Conservation (phyloP, 1,284 basidiomycete species). For the Ustilago esculenta region DNA sequence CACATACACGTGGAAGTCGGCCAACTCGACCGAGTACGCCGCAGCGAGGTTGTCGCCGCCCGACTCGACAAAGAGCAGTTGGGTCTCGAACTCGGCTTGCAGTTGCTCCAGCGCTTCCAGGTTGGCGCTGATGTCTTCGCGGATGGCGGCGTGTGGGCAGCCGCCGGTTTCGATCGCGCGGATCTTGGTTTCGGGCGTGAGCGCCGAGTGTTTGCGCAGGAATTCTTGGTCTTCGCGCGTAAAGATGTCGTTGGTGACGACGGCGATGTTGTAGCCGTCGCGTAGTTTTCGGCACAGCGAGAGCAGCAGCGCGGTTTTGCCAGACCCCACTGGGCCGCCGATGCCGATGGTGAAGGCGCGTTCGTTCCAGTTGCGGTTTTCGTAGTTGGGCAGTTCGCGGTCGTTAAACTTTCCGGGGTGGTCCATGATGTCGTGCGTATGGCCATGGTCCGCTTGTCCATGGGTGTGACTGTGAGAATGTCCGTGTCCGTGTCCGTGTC, state of each 20-base stretch:
- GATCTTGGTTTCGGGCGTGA: conserved; percentile 81
- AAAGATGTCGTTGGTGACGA: conserved; percentile 67
- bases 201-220: conserved; percentile 87
- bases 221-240: conserved; percentile 96
- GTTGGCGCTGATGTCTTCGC: conserved; percentile 97
- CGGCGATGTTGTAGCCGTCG: conserved; percentile 87
- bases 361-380: conserved; percentile 84
- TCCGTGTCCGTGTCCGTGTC: conserved; percentile 1
- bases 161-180: conserved; percentile 88
- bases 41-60: conserved; percentile 95
- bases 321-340: conserved; percentile 93
- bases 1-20: conserved; percentile 82
- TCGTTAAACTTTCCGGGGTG: conserved; percentile 85
- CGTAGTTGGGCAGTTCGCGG: conserved; percentile 89
- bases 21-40: conserved; percentile 93
- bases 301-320: conserved; percentile 93
- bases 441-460: conserved; percentile 57
- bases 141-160: conserved; percentile 66
- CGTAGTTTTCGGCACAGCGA: conserved; percentile 88
- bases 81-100: conserved; percentile 77
- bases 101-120: conserved; percentile 92
- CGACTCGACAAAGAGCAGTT: conserved; percentile 83
- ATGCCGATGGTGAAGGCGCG: conserved; percentile 96
- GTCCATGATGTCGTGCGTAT: conserved; percentile 56
- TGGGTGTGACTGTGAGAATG: conserved; percentile 46